Percentiles rank a stretch among this genome's conserved stretches.
Conservation (phyloP, 495 filamentous ascomycete species). For the Penicillium bovifimosum region DNA sequence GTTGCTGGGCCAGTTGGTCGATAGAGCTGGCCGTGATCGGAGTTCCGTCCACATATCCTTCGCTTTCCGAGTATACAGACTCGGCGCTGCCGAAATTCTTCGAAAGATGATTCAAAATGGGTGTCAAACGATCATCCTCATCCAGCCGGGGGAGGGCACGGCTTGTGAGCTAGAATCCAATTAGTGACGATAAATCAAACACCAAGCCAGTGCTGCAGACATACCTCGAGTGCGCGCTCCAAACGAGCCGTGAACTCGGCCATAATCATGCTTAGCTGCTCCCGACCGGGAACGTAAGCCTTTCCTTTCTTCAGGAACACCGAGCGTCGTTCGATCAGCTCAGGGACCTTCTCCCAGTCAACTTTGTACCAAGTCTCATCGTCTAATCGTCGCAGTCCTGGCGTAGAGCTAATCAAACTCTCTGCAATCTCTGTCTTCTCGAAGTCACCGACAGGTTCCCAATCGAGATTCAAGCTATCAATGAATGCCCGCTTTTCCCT, state of each 20-base stretch:
- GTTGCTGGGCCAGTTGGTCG: conserved; percentile 72
- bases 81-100: conserved; percentile 92
- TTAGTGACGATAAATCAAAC: not conserved
- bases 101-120: conserved; percentile 87
- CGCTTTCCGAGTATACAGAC: conserved; percentile 60
- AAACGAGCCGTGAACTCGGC: conserved; percentile 75
- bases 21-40: conserved; percentile 72
- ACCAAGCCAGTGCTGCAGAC: conserved; percentile 8
- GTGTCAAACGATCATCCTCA: conserved; percentile 91
- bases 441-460: conserved; percentile 72
- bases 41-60: conserved; percentile 56
- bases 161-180: conserved; percentile 59
- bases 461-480: conserved; percentile 68
- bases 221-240: conserved; percentile 75
- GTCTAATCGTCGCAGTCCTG: conserved; percentile 51
- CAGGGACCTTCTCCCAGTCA: conserved; percentile 88
- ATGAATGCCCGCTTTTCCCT: conserved; percentile 71
- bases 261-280: conserved; percentile 82
- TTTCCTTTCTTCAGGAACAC: conserved; percentile 76
- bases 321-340: conserved; percentile 73
- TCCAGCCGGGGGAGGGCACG: conserved; percentile 87
- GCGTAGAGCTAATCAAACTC: conserved; percentile 49
- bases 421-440: conserved; percentile 57
- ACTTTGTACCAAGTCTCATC: conserved; percentile 93
- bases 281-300: conserved; percentile 83